Conservation (phyloP, 331 rosid genomes). For the Dryas integrifolia region DNA sequence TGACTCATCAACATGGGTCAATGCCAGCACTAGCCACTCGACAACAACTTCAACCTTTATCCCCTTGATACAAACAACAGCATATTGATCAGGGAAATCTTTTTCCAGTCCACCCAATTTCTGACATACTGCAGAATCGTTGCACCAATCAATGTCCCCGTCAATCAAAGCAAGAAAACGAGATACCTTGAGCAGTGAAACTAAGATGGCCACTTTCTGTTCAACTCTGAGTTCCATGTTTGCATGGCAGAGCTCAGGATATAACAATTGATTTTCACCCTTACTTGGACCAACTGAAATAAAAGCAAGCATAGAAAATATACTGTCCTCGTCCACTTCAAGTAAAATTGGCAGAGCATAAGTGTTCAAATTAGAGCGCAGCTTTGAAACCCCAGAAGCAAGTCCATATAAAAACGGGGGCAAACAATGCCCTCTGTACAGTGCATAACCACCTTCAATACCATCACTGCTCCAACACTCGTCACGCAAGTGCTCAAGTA, state of each 20-base stretch:
- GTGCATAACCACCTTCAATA: slow-evolving; percentile 75
- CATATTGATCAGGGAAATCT: slow-evolving; percentile 36
- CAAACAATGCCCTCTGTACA: slow-evolving; percentile 69
- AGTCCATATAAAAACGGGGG: slow-evolving; percentile 78
- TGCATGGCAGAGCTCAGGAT: slow-evolving; percentile 44
- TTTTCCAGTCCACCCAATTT: slow-evolving; percentile 30
- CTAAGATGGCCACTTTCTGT: slow-evolving; percentile 88
- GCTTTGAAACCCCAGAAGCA: slow-evolving; percentile 88
- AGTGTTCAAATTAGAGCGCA: slow-evolving; percentile 86
- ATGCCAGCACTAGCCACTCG: slow-evolving; percentile 83
- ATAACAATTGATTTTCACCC: slow-evolving; percentile 37
- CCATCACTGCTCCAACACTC: slow-evolving; percentile 90
- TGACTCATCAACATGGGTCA: slow-evolving; percentile 89
- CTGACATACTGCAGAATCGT: slow-evolving; percentile 29
- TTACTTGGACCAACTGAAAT: slow-evolving; percentile 60
- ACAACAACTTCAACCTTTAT: slow-evolving; percentile 64
- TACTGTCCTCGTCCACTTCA: slow-evolving; percentile 81
- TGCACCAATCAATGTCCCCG: slow-evolving; percentile 84
- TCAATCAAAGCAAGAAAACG: slow-evolving; percentile 90
- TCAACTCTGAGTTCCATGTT: slow-evolving; percentile 62
- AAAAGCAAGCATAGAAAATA: slow-evolving; percentile 83
- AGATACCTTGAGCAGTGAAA: slow-evolving; percentile 90
- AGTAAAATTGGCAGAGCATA: slow-evolving; percentile 80
- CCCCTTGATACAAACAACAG: slow-evolving; percentile 78
- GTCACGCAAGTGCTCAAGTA: slow-evolving; percentile 83